Evolutionary conservation across 2,329 filamentous ascomycete species (phyloP).

Genomic region (Colletotrichum simmondsii): DNA sequence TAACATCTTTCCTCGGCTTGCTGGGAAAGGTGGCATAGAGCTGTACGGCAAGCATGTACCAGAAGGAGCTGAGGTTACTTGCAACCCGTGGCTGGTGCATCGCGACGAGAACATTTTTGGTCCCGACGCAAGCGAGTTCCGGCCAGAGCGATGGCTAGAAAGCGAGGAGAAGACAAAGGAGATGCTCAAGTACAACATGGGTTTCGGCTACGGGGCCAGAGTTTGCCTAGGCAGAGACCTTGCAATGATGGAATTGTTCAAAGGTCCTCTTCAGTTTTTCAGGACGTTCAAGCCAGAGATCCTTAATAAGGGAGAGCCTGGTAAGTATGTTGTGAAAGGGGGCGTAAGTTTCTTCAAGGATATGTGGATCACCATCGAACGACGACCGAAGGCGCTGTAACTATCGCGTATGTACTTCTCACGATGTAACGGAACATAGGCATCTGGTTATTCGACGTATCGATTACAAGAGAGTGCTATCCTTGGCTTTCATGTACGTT

Average conservation of each 20-base stretch:
- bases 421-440: too few relatives aligned
- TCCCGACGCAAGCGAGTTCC: slow-evolving; percentile 54
- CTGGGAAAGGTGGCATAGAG: slow-evolving; percentile 42
- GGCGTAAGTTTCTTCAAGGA: slow-evolving; percentile 54
- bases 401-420: neutral
- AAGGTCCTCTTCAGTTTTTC: slow-evolving; percentile 55
- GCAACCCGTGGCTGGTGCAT: slow-evolving; percentile 46
- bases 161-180: slow-evolving; percentile 49
- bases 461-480: too few relatives aligned
- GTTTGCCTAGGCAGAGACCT: slow-evolving; percentile 61
- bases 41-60: slow-evolving; percentile 46
- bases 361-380: slow-evolving; percentile 49
- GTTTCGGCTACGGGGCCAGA: slow-evolving; percentile 60
- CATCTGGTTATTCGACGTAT: too few relatives aligned
- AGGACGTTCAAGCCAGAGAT: slow-evolving; percentile 48
- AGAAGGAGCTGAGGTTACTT: slow-evolving; percentile 54
- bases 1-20: slow-evolving; percentile 61
- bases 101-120: slow-evolving; percentile 54
- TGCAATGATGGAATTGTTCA: slow-evolving; percentile 64
- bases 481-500: too few relatives aligned
- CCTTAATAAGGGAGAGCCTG: slow-evolving; percentile 42
- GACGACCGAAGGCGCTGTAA: slow-evolving; percentile 23
- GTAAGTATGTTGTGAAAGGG: slow-evolving; percentile 51
- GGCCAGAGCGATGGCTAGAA: slow-evolving; percentile 61
- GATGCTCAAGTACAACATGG: slow-evolving; percentile 59